phyloP scores from a whole-genome alignment of 2,329 filamentous ascomycete genomes.

The Podosphaera xanthii region DNA sequence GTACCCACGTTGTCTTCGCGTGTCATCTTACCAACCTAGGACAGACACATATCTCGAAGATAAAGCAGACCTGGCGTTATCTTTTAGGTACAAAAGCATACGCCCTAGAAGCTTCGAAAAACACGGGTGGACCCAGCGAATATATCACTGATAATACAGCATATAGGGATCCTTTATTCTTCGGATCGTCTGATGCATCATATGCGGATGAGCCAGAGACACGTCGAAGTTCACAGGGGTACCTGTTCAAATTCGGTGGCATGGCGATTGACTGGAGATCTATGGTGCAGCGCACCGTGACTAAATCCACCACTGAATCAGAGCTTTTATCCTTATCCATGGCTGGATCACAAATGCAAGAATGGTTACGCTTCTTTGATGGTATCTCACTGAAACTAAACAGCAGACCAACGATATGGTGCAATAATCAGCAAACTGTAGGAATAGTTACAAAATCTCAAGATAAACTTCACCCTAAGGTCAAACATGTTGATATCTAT shows the following conservation, averaged over 20 bases:
- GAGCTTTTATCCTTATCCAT: not conserved
- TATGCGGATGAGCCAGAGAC: too few relatives aligned
- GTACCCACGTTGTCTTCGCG: too few relatives aligned
- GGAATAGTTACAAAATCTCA: not conserved
- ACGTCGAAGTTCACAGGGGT: not conserved
- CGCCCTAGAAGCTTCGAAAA: not conserved
- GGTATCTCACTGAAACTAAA: not conserved
- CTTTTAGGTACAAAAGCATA: not conserved
- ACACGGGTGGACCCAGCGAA: not conserved
- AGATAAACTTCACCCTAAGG: not conserved
- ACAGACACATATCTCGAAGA: too few relatives aligned
- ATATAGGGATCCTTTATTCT: not conserved
- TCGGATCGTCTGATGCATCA: too few relatives aligned
- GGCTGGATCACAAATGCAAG: not conserved
- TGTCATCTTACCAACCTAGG: too few relatives aligned
- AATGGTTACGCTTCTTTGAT: too few relatives aligned
- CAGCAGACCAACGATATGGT: not conserved
- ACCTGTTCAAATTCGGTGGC: not conserved
- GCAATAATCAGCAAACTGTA: not conserved
- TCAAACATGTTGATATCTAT: not conserved
- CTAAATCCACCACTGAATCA: too few relatives aligned
- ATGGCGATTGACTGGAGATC: not conserved
- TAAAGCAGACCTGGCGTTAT: too few relatives aligned
- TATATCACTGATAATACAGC: not conserved
- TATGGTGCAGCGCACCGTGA: not conserved